Conservation (phyloP, 805 yeast species). For the Spathaspora passalidarum region DNA sequence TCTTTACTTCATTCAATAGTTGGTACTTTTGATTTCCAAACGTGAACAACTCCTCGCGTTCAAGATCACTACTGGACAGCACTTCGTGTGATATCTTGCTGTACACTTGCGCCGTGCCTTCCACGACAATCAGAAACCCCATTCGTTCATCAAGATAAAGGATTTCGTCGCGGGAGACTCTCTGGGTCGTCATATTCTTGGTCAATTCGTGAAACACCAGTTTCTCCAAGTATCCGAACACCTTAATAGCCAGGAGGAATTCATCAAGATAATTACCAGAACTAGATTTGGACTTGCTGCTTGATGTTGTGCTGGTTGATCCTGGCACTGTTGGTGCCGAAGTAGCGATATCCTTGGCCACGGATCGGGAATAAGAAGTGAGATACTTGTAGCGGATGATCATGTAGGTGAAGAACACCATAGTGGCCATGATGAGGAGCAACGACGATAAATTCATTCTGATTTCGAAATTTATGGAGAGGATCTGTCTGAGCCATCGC, state of each 20-base stretch:
- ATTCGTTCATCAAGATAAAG: slow-evolving; percentile 67
- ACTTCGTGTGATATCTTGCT: slow-evolving; percentile 41
- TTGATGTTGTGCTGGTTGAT: background rate
- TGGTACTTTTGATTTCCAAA: slow-evolving; percentile 62
- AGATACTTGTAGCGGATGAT: slow-evolving; percentile 61
- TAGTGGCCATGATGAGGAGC: slow-evolving; percentile 23
- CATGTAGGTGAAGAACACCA: slow-evolving; percentile 30
- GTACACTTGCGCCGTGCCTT: slow-evolving; percentile 81
- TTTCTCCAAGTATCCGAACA: slow-evolving; percentile 88
- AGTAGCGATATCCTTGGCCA: slow-evolving; percentile 27
- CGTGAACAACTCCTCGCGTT: slow-evolving; percentile 38
- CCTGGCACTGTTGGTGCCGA: background rate
- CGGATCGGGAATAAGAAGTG: slow-evolving; percentile 52
- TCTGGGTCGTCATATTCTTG: slow-evolving; percentile 85
- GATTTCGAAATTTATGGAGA: slow-evolving; percentile 38
- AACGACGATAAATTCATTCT: slow-evolving; percentile 49
- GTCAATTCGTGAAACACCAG: slow-evolving; percentile 92
- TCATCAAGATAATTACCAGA: slow-evolving; percentile 75
- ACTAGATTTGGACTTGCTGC: slow-evolving; percentile 30
- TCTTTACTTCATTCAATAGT: slow-evolving; percentile 71
- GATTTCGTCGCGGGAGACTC: slow-evolving; percentile 72
- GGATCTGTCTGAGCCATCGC: background rate
- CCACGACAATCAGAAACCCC: slow-evolving; percentile 91
- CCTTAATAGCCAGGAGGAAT: slow-evolving; percentile 84
- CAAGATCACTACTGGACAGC: slow-evolving; percentile 16